Evolutionary conservation across 257 asterid genomes (phyloP).

Genomic region (Striga asiatica): DNA sequence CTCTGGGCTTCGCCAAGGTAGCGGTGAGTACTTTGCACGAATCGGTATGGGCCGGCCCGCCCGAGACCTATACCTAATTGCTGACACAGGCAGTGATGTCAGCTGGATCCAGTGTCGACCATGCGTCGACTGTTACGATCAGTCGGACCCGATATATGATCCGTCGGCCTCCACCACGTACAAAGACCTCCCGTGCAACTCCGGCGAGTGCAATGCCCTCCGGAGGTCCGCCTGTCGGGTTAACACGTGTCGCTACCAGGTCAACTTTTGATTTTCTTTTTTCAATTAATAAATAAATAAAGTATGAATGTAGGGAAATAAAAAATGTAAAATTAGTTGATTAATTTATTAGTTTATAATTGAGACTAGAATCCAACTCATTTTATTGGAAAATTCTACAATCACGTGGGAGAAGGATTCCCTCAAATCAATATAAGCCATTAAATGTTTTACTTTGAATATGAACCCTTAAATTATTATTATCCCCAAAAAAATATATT

Average conservation of each 20-base stretch:
- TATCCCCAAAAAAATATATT: too few relatives aligned
- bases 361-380: too few relatives aligned
- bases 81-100: conserved; percentile 68
- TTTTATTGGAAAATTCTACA: too few relatives aligned
- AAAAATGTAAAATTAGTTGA: too few relatives aligned
- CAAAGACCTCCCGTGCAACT: conserved; percentile 28
- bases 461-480: too few relatives aligned
- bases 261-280: too few relatives aligned
- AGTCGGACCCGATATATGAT: conserved; percentile 46
- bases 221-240: conserved; percentile 26
- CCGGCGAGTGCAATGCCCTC: conserved; percentile 37
- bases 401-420: too few relatives aligned
- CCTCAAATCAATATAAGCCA: too few relatives aligned
- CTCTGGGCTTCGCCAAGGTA: conserved; percentile 53
- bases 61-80: conserved; percentile 28
- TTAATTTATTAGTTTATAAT: too few relatives aligned
- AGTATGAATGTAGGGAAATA: too few relatives aligned
- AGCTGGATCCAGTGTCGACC: conserved; percentile 82
- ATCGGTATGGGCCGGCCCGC: conserved; percentile 67
- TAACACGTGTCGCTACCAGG: conserved; percentile 36
- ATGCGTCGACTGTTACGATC: conserved; percentile 52
- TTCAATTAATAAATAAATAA: too few relatives aligned
- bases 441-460: too few relatives aligned
- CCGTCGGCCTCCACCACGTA: conserved; percentile 45
- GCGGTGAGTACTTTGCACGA: conserved; percentile 69